Percentiles rank a stretch among this genome's conserved stretches.
These are phyloP conservation scores for Rhizopogon rudus DNA, from an alignment of 768 basidiomycete genomes.

Conservation along the genomic window DNA sequence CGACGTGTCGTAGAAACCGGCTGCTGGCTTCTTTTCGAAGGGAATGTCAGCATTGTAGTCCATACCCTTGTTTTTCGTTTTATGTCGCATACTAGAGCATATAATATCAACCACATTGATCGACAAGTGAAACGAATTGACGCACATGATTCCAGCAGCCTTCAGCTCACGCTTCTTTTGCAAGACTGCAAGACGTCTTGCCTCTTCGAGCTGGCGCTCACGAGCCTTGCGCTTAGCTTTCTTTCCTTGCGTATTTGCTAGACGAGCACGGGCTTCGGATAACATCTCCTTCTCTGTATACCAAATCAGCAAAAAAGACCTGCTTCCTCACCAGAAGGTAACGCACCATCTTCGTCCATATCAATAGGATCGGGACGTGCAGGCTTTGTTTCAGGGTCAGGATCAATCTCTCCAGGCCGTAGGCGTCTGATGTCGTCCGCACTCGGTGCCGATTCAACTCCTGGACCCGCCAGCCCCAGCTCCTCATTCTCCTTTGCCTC, in stretches of 20 bases:
- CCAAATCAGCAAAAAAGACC: slow-evolving; percentile 3
- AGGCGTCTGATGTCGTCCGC: slow-evolving; percentile 90
- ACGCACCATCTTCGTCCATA: slow-evolving; percentile 97
- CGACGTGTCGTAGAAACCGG: slow-evolving; percentile 95
- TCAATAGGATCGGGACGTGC: slow-evolving; percentile 98
- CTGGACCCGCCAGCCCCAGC: slow-evolving; percentile 82
- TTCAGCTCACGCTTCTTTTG: slow-evolving; percentile 98
- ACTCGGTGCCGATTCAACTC: slow-evolving; percentile 72
- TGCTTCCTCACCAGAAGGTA: background rate
- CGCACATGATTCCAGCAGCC: slow-evolving; percentile 94
- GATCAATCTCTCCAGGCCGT: slow-evolving; percentile 96
- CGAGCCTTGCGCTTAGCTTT: slow-evolving; percentile 99
- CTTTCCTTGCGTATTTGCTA: slow-evolving; percentile 99
- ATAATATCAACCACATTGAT: slow-evolving; percentile 2
- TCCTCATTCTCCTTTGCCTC: slow-evolving; percentile 97
- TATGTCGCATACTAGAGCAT: slow-evolving; percentile 72
- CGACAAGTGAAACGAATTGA: slow-evolving; percentile 11
- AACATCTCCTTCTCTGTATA: slow-evolving; percentile 95
- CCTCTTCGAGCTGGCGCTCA: slow-evolving; percentile 96
- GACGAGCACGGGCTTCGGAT: slow-evolving; percentile 94
- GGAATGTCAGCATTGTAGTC: slow-evolving; percentile 99
- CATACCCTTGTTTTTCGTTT: slow-evolving; percentile 97
- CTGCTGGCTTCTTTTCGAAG: slow-evolving; percentile 93
- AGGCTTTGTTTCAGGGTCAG: slow-evolving; percentile 97
- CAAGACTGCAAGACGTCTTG: slow-evolving; percentile 85